Base-by-base conservation (phyloP, 2,329 filamentous ascomycete species). In the Biscogniauxia sp. region DNA sequence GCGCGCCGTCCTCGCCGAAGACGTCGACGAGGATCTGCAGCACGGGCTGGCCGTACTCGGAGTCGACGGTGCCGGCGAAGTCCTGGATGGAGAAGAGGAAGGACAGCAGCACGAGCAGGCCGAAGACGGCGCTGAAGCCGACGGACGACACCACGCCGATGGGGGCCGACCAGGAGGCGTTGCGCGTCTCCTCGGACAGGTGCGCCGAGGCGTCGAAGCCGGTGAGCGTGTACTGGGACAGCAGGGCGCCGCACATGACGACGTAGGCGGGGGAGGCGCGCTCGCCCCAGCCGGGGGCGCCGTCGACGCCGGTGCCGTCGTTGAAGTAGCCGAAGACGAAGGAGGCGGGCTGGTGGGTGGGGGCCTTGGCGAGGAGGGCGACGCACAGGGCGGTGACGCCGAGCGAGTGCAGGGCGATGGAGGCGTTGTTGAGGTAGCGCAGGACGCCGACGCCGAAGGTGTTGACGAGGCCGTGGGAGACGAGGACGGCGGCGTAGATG, bases 81-180 rank as follows among this genome's bases (percentile, higher is more conserved):
- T 86, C 79, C 69, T 87, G 84, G 64, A 87, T 83, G 3, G 80
- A 83, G 71, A 87, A 87, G 7, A 86, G 72, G 56, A 85, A 79
- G 53, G 81, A 78, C 54, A 86, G 73, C 37, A 87, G 71, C n/a
- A 85, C 80, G 17, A 66, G 64, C 1, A 66, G 54, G 2, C 64
- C 64, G 52, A 66, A 66, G 54, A 66, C 23, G 1, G 82, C 77
- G 7, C 80, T 84, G 70, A 84, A 82, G 3, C 80, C 80, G 20
- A 86, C 81, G 0, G 81, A 84, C 41, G 80, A 83, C 2, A 87
- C 75, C 0, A 86, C 83, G 11, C 84, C 84, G 25, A 86, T 80
- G 0, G 84, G 84, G 0, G 84, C 84, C 49, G 78, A 80, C 82
- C 83, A 84, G 9, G 79, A 77, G 2, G 84, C 84, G 20, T 82